Base-by-base conservation (phyloP, 192 early-diverging fungal species). In the Backusella tarrabulga region DNA sequence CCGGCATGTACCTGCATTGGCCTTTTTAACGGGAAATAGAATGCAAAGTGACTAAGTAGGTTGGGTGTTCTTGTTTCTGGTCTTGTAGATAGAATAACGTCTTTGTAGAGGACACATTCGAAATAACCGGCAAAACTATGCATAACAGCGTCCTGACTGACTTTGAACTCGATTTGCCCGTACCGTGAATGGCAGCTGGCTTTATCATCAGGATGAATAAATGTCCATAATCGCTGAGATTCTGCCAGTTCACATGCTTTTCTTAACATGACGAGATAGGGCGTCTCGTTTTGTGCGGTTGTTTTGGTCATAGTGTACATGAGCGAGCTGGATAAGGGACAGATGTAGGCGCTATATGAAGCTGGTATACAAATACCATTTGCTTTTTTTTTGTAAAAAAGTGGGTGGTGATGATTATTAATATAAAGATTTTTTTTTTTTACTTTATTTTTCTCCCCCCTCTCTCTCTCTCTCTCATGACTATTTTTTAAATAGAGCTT, bases 111-210 rank as follows among this genome's bases (percentile, higher is more conserved):
- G 32, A 91, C 88, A 4, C 93, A 88, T 77, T 99, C 97, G 87
- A 99, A 99, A 83, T 96, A 99, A 17, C 96, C 98, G 6, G 97
- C 97, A 23, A 99, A 77, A 6, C 98, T 97, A 82, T 99, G 97
- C 78, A 97, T 79, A 67, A 95, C 81, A 46, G 90, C 86, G 56
- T 88, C 81, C 2, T 86, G 76, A 2, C 74, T 41, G 6, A 87
- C 87, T 8, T 79, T 54, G 81, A 99, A 99, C 17, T 67, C 60
- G 0, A 79, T 77, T 8, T 83, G 81, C 5, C 85, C 72, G 50
- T 88, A 88, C 19, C 96, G 91, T 32, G 87, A 83, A 76, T 97
- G 96, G 77, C 95, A 94, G 32, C 85, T 66, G 3, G n/a, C 15
- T 34, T 67, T 34, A 32, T 77, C 74, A 75, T 89, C 85, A 21